Evolutionary conservation across 352 stramenopile genomes (phyloP).

Genomic region (Phytophthora aleatoria): DNA sequence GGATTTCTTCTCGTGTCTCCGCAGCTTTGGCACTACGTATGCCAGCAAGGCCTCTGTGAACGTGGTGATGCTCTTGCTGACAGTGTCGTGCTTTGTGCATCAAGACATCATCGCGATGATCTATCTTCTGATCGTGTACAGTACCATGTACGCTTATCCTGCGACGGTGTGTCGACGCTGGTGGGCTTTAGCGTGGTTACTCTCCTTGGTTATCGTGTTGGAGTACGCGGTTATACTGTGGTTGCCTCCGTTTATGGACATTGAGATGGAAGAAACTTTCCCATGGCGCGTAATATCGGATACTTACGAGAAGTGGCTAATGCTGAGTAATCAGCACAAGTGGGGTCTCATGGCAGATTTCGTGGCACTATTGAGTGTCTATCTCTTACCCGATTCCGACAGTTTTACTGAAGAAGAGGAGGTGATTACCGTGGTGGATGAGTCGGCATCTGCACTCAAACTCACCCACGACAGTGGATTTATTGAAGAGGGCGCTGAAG

Average conservation of each 20-base stretch:
- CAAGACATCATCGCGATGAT: conserved; percentile 75
- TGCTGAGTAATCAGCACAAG: conserved; percentile 73
- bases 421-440: conserved; percentile 40
- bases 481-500: conserved; percentile 9
- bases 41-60: conserved; percentile 80
- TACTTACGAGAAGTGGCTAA: conserved; percentile 68
- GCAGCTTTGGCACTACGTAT: conserved; percentile 72
- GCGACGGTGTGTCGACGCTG: conserved; percentile 57
- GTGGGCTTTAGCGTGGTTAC: conserved; percentile 55
- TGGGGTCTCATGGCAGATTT: conserved; percentile 84
- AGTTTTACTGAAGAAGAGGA: conserved; percentile 35
- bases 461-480: conserved; percentile 6
- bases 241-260: conserved; percentile 58
- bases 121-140: conserved; percentile 83
- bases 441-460: conserved; percentile 22
- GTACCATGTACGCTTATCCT: conserved; percentile 77
- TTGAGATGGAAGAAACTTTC: conserved; percentile 62
- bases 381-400: conserved; percentile 70
- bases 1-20: conserved; percentile 71
- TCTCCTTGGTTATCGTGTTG: conserved; percentile 71
- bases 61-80: conserved; percentile 75
- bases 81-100: conserved; percentile 81
- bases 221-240: conserved; percentile 80
- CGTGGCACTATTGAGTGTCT: conserved; percentile 63
- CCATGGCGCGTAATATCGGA: conserved; percentile 64